These are phyloP conservation scores for Solioccasus polychromus DNA, from an alignment of 768 basidiomycete species.

Conservation along the genomic window DNA sequence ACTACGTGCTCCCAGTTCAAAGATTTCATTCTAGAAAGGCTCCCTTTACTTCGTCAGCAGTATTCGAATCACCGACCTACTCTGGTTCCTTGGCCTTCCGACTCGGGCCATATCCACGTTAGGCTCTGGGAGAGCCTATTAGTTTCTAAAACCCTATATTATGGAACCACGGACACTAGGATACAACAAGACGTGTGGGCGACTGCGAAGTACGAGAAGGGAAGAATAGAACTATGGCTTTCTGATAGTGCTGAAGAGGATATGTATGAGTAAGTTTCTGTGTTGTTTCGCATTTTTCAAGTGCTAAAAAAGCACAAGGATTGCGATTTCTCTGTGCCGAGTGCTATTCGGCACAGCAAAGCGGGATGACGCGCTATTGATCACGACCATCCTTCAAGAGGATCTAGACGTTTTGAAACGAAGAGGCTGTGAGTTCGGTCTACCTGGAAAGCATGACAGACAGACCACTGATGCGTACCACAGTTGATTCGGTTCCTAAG, in stretches of 20 bases:
- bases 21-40: conserved; percentile 64
- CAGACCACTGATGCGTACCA: conserved; percentile 4
- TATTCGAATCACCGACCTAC: conserved; percentile 62
- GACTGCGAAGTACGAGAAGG: conserved; percentile 49
- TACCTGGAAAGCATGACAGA: background rate
- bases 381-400: conserved; percentile 89
- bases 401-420: conserved; percentile 76
- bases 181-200: conserved; percentile 67
- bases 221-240: conserved; percentile 67
- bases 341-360: conserved; percentile 71
- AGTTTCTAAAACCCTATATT: conserved; percentile 54
- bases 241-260: conserved; percentile 68
- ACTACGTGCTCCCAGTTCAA: conserved; percentile 46
- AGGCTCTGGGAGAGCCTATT: conserved; percentile 58
- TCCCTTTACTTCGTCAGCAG: conserved; percentile 86
- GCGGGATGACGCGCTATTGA: conserved; percentile 79
- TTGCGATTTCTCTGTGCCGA: conserved; percentile 80
- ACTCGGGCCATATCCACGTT: conserved; percentile 59
- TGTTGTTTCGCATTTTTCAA: background rate
- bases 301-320: conserved; percentile 35
- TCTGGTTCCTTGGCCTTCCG: conserved; percentile 56
- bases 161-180: conserved; percentile 42
- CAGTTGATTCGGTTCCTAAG: conserved; percentile 84
- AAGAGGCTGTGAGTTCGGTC: conserved; percentile 75
- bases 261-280: conserved; percentile 71